Percentiles rank a stretch among this genome's conserved stretches.
phyloP scores from a whole-genome alignment of 2,329 filamentous ascomycete species.

The Colletotrichum phormii region DNA sequence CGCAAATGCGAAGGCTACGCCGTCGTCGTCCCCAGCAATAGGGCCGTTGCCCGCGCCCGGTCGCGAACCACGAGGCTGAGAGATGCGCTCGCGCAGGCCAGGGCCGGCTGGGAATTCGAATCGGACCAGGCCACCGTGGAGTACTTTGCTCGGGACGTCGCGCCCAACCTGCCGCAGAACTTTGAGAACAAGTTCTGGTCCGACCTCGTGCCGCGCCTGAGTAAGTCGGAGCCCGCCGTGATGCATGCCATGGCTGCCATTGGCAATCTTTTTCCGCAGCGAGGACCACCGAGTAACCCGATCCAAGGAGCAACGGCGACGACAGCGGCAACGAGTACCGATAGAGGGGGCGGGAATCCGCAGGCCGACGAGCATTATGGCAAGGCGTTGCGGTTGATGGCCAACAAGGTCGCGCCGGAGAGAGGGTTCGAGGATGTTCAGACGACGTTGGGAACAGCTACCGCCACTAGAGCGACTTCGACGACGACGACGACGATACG shows the following conservation, averaged over 20 bases:
- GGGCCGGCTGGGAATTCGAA: slow-evolving; percentile 22
- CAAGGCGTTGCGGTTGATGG: slow-evolving; percentile 1
- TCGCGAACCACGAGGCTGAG: slow-evolving; percentile 33
- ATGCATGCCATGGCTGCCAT: slow-evolving; percentile 63
- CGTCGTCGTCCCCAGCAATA: slow-evolving; percentile 34
- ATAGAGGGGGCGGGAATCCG: neutral
- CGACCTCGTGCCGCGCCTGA: slow-evolving; percentile 57
- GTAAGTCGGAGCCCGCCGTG: slow-evolving; percentile 57
- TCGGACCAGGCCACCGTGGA: slow-evolving; percentile 44
- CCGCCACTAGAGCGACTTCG: neutral
- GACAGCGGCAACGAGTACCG: neutral
- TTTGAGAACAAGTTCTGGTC: slow-evolving; percentile 58
- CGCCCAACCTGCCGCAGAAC: slow-evolving; percentile 51
- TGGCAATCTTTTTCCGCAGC: slow-evolving; percentile 47
- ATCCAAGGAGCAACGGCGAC: slow-evolving; percentile 1
- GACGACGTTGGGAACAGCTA: neutral
- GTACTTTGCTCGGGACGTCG: slow-evolving; percentile 49
- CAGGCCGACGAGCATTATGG: neutral
- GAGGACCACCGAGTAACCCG: slow-evolving; percentile 48
- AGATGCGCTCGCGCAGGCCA: slow-evolving; percentile 25
- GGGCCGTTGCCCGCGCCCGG: slow-evolving; percentile 28
- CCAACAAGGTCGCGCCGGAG: neutral
- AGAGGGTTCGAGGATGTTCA: neutral
- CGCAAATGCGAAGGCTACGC: slow-evolving; percentile 67
- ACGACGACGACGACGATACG: neutral